Evolutionary conservation across 2,329 filamentous ascomycete species (phyloP).

Genomic region (Cladorrhinum sp.): DNA sequence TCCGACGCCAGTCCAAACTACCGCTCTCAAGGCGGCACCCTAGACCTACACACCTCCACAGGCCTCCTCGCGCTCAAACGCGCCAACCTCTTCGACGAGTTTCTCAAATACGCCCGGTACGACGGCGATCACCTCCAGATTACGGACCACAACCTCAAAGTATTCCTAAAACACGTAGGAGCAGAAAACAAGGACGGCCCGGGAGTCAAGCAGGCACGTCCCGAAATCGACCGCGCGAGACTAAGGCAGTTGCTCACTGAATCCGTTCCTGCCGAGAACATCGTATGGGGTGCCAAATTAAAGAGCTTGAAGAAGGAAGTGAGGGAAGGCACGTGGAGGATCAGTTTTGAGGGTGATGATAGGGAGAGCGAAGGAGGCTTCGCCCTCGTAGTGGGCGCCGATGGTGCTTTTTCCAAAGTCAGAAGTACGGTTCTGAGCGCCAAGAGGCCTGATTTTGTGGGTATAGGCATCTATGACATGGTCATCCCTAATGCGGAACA

Average conservation of each 20-base stretch:
- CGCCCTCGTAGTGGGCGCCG: slow-evolving; percentile 44
- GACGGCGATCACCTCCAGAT: slow-evolving; percentile 51
- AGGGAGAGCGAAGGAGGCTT: slow-evolving; percentile 29
- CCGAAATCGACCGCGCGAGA: slow-evolving; percentile 9
- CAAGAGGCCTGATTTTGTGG: neutral
- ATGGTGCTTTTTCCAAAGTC: slow-evolving; percentile 11
- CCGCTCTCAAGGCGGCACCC: slow-evolving; percentile 43
- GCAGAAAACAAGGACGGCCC: neutral
- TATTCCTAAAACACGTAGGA: slow-evolving; percentile 40
- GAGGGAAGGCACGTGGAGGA: neutral
- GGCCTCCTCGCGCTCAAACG: slow-evolving; percentile 13
- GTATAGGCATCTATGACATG: slow-evolving; percentile 4
- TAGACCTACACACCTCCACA: slow-evolving; percentile 16
- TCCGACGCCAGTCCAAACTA: slow-evolving; percentile 43
- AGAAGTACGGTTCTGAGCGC: neutral
- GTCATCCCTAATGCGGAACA: neutral
- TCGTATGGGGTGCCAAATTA: slow-evolving; percentile 47
- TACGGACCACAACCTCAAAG: slow-evolving; percentile 40
- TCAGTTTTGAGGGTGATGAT: neutral
- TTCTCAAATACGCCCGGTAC: slow-evolving; percentile 42
- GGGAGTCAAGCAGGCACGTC: slow-evolving; percentile 18
- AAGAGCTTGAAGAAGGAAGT: slow-evolving; percentile 12
- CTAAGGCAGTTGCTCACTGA: slow-evolving; percentile 37
- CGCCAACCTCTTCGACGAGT: slow-evolving; percentile 11
- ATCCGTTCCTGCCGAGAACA: slow-evolving; percentile 43